These are phyloP conservation scores for Neurospora sp. DNA, from an alignment of 495 filamentous ascomycete species.

Conservation along the genomic window DNA sequence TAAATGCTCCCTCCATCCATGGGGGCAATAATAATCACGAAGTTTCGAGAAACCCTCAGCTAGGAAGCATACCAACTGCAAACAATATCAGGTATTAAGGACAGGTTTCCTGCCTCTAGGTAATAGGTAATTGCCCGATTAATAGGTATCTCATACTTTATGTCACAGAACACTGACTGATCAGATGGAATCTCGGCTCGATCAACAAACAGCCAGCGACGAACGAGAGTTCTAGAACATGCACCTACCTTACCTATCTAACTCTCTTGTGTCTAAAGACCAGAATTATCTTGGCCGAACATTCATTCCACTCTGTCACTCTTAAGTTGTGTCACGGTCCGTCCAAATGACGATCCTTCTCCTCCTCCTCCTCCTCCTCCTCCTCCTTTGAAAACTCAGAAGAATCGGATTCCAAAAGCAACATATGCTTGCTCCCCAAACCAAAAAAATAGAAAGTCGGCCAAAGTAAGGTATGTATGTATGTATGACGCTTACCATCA, in stretches of 20 bases:
- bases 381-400: background rate
- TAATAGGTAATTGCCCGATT: no score
- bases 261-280: no score
- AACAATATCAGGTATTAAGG: no score
- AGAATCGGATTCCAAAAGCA: background rate
- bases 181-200: background rate
- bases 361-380: background rate
- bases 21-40: no score
- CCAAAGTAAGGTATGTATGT: background rate
- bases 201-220: background rate
- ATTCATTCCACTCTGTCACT: background rate
- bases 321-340: background rate
- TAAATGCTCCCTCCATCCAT: no score
- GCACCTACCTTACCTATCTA: no score
- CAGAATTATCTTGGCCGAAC: background rate
- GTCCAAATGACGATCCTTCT: background rate
- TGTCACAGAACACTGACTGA: no score
- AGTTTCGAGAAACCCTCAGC: no score
- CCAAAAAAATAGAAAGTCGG: background rate
- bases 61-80: no score
- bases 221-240: background rate
- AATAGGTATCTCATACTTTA: no score
- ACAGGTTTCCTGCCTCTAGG: no score
- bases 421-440: background rate
- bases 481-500: background rate